Base-by-base conservation (phyloP, 2,329 filamentous ascomycete genomes). In the Reticulascus tulasneorum region DNA sequence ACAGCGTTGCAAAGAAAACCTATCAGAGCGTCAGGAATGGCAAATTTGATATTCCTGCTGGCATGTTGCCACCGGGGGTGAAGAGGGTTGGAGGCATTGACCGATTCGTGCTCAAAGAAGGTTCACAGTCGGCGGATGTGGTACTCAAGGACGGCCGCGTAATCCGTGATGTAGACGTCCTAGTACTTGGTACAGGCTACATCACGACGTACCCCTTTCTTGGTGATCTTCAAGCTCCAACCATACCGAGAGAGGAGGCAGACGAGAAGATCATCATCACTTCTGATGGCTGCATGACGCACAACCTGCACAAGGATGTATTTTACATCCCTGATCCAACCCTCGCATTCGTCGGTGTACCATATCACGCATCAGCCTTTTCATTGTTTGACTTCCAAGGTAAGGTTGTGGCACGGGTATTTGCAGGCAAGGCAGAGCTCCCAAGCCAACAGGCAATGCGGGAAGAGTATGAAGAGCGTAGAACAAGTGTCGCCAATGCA, bases 131-230 rank as follows among this genome's bases (percentile, higher is more conserved):
- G n/a, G n/a, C n/a, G n/a, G 32, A 28, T 3, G 37, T 88, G 0
- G 67, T 73, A 21, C 86, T 94, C 45, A 67, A 71, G 25, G 72
- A 87, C 50, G 84, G 83, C 3, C 68, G 67, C 0, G 53, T 82
- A 9, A 84, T 88, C 52, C 63, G 63, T 4, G 66, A 80, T 22
- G 61, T 97, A 37, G 90, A 96, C 51, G 75, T 78, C 2, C 65
- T 96, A 6, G 56, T 97, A 19, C 96, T 91, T 59, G 90, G 86
- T 56, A 96, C 91, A 0, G 91, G 91, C 1, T 97, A 94, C 52
- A 76, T 94, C 38, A 95, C 86, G 61, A 81, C 82, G 6, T 85
- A 84, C 39, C 88, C 89, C 0, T 96, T 95, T 52, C 56, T 83
- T 5, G 55, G 57, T 10, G 54, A 61, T 3, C 47, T 75, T 5